Conservation (phyloP, 1,284 basidiomycete genomes). For the Fistulinella staudtii region DNA sequence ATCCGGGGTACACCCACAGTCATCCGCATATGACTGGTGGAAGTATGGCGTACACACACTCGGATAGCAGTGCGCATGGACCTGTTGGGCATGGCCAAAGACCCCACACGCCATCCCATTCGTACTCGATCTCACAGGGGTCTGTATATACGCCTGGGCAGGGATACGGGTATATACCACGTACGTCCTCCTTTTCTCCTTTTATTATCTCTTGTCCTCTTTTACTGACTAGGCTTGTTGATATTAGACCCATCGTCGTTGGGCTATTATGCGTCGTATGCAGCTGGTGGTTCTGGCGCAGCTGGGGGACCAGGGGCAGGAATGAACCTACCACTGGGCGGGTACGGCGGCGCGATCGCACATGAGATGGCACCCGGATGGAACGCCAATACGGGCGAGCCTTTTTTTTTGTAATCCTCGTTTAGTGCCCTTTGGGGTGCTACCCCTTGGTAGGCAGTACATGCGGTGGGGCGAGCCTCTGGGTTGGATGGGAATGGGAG, state of each 20-base stretch:
- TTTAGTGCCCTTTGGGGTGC: too few relatives aligned
- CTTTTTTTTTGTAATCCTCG: too few relatives aligned
- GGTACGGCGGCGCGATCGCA: too few relatives aligned
- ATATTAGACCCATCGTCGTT: background rate
- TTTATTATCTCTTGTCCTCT: background rate
- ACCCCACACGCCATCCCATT: background rate
- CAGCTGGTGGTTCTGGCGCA: background rate
- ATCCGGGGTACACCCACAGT: too few relatives aligned
- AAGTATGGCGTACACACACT: background rate
- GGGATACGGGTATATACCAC: background rate
- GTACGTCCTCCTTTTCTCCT: background rate
- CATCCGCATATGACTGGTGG: background rate
- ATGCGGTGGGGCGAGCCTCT: too few relatives aligned
- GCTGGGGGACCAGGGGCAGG: too few relatives aligned
- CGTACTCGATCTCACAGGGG: too few relatives aligned
- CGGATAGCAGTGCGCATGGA: background rate
- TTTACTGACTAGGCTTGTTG: background rate
- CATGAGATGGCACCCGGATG: too few relatives aligned
- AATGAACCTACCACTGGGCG: too few relatives aligned
- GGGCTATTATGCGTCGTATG: background rate
- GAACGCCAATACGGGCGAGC: too few relatives aligned
- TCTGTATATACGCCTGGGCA: background rate
- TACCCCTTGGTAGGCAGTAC: too few relatives aligned
- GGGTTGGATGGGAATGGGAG: too few relatives aligned
- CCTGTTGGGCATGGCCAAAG: background rate